phyloP scores from a whole-genome alignment of 2,329 filamentous ascomycete genomes.

The Apiospora arundinis region DNA sequence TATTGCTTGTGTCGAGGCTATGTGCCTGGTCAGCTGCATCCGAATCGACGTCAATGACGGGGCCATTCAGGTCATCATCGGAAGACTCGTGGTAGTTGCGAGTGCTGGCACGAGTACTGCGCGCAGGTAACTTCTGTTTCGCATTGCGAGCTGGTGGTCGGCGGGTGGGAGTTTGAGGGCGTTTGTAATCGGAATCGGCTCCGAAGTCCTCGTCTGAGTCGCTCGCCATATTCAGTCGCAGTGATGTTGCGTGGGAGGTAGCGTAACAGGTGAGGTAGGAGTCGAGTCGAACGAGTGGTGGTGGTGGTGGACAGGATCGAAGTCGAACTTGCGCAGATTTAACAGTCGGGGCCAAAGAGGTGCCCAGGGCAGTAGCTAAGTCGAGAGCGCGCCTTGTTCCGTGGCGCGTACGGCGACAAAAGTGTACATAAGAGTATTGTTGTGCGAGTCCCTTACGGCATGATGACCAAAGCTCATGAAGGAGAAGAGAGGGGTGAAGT shows the following conservation, averaged over 20 bases:
- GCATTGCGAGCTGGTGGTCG: constrained; percentile 36
- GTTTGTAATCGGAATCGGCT: constrained; percentile 16
- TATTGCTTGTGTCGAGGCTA: background rate
- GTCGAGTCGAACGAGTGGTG: background rate
- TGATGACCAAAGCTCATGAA: background rate
- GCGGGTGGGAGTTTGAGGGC: constrained; percentile 32
- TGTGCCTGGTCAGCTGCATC: background rate
- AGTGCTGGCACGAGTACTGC: constrained; percentile 35
- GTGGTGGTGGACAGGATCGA: background rate
- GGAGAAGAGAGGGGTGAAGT: background rate
- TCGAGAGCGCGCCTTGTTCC: background rate
- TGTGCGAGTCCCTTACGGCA: background rate
- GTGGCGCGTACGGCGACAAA: background rate
- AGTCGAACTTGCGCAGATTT: background rate
- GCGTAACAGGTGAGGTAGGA: background rate
- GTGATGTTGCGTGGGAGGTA: background rate
- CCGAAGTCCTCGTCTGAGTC: constrained; percentile 25
- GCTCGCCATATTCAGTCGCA: constrained; percentile 22
- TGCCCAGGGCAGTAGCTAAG: background rate
- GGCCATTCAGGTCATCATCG: background rate
- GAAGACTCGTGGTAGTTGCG: constrained; percentile 30
- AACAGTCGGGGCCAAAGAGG: background rate
- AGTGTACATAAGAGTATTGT: background rate
- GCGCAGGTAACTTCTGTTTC: constrained; percentile 37
- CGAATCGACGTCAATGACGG: background rate